Conservation (phyloP, 148 eudicot genomes). For the Heliosperma pusillum region DNA sequence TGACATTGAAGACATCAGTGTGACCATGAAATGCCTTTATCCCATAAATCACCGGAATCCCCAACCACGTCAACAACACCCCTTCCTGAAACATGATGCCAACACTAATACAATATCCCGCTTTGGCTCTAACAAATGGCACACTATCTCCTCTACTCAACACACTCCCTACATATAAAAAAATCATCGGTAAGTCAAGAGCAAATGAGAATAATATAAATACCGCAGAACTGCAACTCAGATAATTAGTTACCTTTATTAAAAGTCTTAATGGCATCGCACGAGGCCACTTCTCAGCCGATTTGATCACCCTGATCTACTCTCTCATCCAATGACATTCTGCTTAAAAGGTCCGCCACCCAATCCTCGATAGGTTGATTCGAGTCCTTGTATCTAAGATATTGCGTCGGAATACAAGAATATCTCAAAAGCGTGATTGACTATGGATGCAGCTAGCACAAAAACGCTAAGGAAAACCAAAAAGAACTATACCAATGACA, state of each 20-base stretch:
- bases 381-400: slow-evolving; percentile 25
- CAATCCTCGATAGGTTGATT: slow-evolving; percentile 26
- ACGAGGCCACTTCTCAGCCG: slow-evolving; percentile 21
- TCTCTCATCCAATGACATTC: slow-evolving; percentile 35
- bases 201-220: background rate
- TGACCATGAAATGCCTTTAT: slow-evolving; percentile 36
- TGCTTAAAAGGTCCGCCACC: slow-evolving; percentile 27
- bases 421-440: too few species aligned
- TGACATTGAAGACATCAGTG: slow-evolving; percentile 22
- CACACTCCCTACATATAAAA: slow-evolving; percentile 29
- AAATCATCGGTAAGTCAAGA: background rate
- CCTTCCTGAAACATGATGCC: slow-evolving; percentile 23
- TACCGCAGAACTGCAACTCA: too few species aligned
- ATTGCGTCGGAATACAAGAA: too few species aligned
- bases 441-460: too few species aligned
- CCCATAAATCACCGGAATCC: slow-evolving; percentile 33
- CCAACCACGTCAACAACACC: slow-evolving; percentile 25
- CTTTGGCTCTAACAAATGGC: slow-evolving; percentile 18
- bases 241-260: slow-evolving; percentile 17
- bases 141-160: slow-evolving; percentile 28
- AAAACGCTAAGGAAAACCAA: too few species aligned
- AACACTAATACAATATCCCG: slow-evolving; percentile 23
- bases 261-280: slow-evolving; percentile 21
- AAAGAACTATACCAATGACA: too few species aligned
- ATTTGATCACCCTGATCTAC: slow-evolving; percentile 37